Conservation (phyloP, 2,329 filamentous ascomycete species). For the Teratosphaeriaceae sp. region DNA sequence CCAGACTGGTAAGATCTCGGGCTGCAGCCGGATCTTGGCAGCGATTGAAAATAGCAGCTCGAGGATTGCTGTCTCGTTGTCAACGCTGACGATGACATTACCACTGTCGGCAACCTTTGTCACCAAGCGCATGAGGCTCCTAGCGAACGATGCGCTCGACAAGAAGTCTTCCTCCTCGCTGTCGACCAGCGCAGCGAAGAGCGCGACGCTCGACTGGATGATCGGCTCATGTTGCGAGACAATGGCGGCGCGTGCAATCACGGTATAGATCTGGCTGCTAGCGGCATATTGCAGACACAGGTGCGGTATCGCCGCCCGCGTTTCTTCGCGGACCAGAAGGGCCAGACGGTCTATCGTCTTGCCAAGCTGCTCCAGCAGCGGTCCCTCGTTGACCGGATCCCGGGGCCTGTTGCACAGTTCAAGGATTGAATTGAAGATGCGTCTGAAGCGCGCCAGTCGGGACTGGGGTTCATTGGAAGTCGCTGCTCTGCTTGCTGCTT, state of each 20-base stretch:
- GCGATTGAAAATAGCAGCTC: constrained; percentile 94
- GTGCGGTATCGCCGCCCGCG: constrained; percentile 79
- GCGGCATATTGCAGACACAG: constrained; percentile 85
- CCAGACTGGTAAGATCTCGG: constrained; percentile 82
- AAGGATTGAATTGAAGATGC: constrained; percentile 54
- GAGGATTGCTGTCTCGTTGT: constrained; percentile 82
- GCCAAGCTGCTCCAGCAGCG: constrained; percentile 45
- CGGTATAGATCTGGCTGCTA: constrained; percentile 80
- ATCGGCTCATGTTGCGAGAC: constrained; percentile 79
- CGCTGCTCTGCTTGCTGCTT: constrained; percentile 32
- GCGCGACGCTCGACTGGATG: constrained; percentile 73
- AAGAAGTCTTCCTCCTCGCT: constrained; percentile 95
- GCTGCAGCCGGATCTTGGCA: constrained; percentile 88
- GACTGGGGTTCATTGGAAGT: constrained; percentile 50
- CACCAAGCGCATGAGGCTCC: constrained; percentile 79
- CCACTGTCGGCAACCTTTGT: constrained; percentile 70
- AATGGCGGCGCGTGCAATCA: constrained; percentile 81
- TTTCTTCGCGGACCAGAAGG: constrained; percentile 77
- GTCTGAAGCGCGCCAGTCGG: constrained; percentile 55
- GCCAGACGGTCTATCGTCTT: constrained; percentile 51
- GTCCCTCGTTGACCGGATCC: constrained; percentile 44
- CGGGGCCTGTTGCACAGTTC: constrained; percentile 56
- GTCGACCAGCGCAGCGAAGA: constrained; percentile 90
- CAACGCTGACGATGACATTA: constrained; percentile 64
- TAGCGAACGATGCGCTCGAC: constrained; percentile 77